Conservation (phyloP, 257 asterid species). For the Voacanga thouarsii region DNA sequence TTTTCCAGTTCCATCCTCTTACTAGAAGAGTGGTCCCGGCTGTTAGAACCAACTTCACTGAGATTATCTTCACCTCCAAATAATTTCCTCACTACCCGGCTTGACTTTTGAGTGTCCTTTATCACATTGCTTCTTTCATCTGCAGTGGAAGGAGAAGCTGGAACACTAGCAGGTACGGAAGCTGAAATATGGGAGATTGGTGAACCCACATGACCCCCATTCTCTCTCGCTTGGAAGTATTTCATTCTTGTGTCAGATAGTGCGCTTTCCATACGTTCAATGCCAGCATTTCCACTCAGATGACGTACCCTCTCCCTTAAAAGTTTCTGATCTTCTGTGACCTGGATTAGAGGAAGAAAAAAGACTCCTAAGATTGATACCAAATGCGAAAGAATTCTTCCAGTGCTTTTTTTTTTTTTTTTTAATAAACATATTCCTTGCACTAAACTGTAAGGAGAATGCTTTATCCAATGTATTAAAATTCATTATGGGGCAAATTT, state of each 20-base stretch:
- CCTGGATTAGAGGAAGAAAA: constrained; percentile 33
- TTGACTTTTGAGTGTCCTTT: constrained; percentile 37
- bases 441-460: background rate
- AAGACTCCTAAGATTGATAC: background rate
- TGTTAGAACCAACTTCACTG: constrained; percentile 27
- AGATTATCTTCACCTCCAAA: constrained; percentile 41
- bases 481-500: background rate
- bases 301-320: constrained; percentile 78
- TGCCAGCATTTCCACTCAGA: constrained; percentile 81
- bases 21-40: constrained; percentile 20
- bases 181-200: constrained; percentile 35
- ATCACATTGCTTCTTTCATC: constrained; percentile 30
- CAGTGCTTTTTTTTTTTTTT: too few species aligned
- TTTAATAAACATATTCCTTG: background rate
- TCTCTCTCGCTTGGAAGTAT: constrained; percentile 55
- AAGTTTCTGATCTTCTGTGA: constrained; percentile 71
- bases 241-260: constrained; percentile 53
- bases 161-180: constrained; percentile 29
- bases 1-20: constrained; percentile 62
- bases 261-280: constrained; percentile 74
- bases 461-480: background rate
- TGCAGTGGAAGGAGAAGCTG: constrained; percentile 33
- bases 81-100: constrained; percentile 59
- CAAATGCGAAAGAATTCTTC: too few species aligned
- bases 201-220: constrained; percentile 43